Base-by-base conservation (phyloP, 208 protist species). In the Trypanosoma caninum region DNA sequence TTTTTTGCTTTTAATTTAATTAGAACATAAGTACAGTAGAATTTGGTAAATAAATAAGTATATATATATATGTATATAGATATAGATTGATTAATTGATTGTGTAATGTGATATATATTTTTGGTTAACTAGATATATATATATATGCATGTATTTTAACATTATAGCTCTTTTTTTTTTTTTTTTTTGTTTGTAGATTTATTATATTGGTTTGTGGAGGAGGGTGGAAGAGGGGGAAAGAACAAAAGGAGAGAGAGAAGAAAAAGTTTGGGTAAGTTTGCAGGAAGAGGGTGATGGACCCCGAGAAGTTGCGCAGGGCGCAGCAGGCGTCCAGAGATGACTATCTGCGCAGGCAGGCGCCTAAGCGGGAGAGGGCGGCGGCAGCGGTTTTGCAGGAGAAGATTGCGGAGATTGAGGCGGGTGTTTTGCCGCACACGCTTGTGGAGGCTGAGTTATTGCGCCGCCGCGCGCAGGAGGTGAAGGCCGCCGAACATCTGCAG, bases 321-420 rank as follows among this genome's bases (percentile, higher is more conserved):
- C 80, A 84, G 46, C 71, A 82, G 76, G 79, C 83, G 18, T 92
- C 89, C 5, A 63, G 84, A 22, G 80, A 79, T 9, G 85, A 80
- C 11, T 95, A 80, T 61, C 75, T 95, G 1, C 72, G 74, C 11
- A 78, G 74, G 56, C 74, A 84, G 33, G 75, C 79, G 2, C 50
- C 76, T 10, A 79, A 79, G 61, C 83, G 76, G 16, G 74, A 86
- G 42, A 80, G 81, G 58, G 86, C 85, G 13, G 81, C 84, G 3
- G 65, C 75, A 6, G 53, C 65, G 7, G 89, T 87, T 4, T 53
- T 95, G 42, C 72, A 92, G 59, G 67, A 86, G 38, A 86, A 87
- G 50, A 63, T 92, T 34, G 44, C 74, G 4, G 89, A 95, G 45
- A 80, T 93, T 55, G 89, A 91, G 62, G 74, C 78, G 8, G 89